A percentile compares a stretch with the other conserved stretches of the same genome.
Conservation (phyloP, 2,329 filamentous ascomycete species). For the Trichophyton schoenleinii region DNA sequence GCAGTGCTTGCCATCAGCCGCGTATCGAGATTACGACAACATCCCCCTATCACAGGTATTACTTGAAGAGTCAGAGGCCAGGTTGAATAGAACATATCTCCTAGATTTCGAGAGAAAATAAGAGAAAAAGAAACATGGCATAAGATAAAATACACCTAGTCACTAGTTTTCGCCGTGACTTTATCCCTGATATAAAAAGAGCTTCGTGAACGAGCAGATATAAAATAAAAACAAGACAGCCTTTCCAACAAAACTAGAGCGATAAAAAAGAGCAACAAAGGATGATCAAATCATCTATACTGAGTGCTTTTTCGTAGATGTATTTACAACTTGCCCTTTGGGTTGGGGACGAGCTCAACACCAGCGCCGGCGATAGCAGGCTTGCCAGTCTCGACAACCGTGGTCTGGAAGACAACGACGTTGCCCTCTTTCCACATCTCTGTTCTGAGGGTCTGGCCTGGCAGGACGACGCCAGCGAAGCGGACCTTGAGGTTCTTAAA, state of each 20-base stretch:
- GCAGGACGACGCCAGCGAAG: conserved; percentile 74
- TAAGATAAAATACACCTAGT: not conserved
- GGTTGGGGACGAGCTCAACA: conserved; percentile 45
- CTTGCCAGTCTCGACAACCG: conserved; percentile 88
- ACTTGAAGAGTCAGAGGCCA: not conserved
- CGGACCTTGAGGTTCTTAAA: conserved; percentile 89
- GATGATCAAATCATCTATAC: not conserved
- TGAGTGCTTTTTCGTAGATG: not conserved
- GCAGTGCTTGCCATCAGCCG: not conserved
- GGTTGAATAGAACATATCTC: not conserved
- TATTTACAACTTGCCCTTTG: conserved; percentile 12
- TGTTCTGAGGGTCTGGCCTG: conserved; percentile 78
- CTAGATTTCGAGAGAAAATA: not conserved
- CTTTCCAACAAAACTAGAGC: not conserved
- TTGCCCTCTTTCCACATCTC: conserved; percentile 89
- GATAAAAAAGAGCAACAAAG: not conserved
- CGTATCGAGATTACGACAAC: not conserved
- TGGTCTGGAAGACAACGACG: conserved; percentile 71
- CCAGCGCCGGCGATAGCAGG: conserved; percentile 69
- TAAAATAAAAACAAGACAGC: not conserved
- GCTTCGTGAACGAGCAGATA: not conserved
- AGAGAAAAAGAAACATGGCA: not conserved
- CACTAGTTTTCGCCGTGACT: not conserved
- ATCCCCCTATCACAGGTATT: not conserved
- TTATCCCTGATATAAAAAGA: not conserved